Evolutionary conservation across 495 filamentous ascomycete genomes (phyloP), one percentile per base, ranked within the genome.

Genomic region (Astrothelium macrocarpum): DNA sequence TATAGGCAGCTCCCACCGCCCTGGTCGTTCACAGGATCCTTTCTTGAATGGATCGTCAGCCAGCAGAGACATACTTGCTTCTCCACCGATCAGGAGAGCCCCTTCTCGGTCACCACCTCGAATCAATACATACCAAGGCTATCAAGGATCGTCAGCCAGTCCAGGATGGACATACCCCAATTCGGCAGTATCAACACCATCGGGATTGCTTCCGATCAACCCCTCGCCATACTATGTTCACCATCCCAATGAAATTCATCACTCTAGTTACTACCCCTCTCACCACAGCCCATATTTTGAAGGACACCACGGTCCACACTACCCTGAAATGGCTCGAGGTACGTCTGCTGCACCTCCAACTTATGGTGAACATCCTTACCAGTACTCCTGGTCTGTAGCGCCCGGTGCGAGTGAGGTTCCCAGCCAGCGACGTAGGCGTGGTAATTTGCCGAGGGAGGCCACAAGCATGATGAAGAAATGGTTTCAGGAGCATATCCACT

Each of bases 381-480:
- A 56, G 25, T 56, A 56, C 25, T 26, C 49, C 7, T 56, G 49
- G 49, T 20, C 49, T 28, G 49, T 25, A 29, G 29, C 29, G 25
- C 49, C 49, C 16, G 49, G 49, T 11, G 49, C 49, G 7, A 16
- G 23, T 29, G 49, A 29, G 12, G 26, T 4, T 29, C 23, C 26
- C 25, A 20, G 43, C n/a, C 49, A 26, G 29, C 77, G 90, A 59
- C 84, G 91, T 46, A 56, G 49, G 29, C 20, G 49, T 11, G 91
- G 91, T 2, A 96, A 96, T 67, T 76, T 96, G 18, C 91, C 91
- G 23, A 95, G 94, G 72, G 85, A 90, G 10, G 87, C 89, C 0
- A 95, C 91, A 0, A 87, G 90, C 73, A 85, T 87, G 61, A 79
- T 96, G 43, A 83, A 88, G n/a, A 77, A 80, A 16, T 96, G 91